Evolutionary conservation across 2,329 filamentous ascomycete genomes (phyloP).

Genomic region (Scedosporium minutisporum): DNA sequence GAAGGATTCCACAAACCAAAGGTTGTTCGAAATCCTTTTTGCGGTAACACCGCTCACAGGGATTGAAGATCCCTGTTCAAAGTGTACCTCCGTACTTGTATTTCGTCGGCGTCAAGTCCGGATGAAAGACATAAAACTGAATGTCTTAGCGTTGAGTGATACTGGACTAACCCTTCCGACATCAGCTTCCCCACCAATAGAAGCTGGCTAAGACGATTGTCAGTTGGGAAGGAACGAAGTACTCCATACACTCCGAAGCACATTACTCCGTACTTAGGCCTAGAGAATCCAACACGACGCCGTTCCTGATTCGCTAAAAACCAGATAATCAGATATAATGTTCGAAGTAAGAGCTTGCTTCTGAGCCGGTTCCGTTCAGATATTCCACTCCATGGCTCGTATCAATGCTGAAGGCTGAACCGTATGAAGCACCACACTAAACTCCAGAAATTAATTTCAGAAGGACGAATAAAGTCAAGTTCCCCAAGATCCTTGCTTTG

Average conservation of each 20-base stretch:
- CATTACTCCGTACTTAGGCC: background rate
- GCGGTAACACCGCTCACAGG: too few species aligned
- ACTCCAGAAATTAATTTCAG: too few species aligned
- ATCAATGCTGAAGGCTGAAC: too few species aligned
- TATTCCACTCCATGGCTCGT: too few species aligned
- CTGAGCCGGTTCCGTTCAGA: background rate
- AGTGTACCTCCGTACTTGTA: too few species aligned
- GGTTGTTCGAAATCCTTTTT: too few species aligned
- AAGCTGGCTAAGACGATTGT: background rate
- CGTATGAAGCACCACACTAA: too few species aligned
- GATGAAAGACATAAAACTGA: background rate
- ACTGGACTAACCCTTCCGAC: background rate
- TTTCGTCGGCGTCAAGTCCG: background rate
- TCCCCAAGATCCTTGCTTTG: too few species aligned
- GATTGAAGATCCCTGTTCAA: too few species aligned
- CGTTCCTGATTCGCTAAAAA: background rate
- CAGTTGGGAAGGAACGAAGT: background rate
- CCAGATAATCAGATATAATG: background rate
- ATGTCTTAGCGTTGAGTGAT: background rate
- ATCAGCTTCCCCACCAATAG: background rate
- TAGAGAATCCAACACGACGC: background rate
- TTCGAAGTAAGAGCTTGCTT: background rate
- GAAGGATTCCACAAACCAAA: too few species aligned
- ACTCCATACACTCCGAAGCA: background rate
- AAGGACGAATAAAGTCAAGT: too few species aligned